Conservation (phyloP, 2,329 filamentous ascomycete species). For the Alternaria burnsii region DNA sequence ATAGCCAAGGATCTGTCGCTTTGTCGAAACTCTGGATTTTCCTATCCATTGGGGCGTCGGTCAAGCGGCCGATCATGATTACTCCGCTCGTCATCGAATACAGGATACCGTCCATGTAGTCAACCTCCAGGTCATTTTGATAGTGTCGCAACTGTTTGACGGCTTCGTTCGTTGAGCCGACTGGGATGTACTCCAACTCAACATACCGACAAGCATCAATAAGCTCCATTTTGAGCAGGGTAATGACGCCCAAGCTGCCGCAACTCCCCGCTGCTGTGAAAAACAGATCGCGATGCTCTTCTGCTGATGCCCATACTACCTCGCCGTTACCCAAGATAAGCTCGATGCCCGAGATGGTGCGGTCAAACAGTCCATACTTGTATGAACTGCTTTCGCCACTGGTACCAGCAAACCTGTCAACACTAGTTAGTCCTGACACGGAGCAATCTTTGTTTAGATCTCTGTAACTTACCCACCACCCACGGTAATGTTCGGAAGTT, state of each 20-base stretch:
- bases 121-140: conserved; percentile 54
- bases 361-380: conserved; percentile 71
- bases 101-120: conserved; percentile 76
- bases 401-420: conserved; percentile 66
- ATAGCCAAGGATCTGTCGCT: conserved; percentile 75
- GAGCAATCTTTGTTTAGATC: not conserved
- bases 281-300: conserved; percentile 63
- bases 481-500: conserved; percentile 74
- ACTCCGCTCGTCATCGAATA: conserved; percentile 65
- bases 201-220: conserved; percentile 65
- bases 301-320: conserved; percentile 58
- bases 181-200: conserved; percentile 68
- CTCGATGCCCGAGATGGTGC: conserved; percentile 68
- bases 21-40: conserved; percentile 61
- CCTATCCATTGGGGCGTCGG: conserved; percentile 55
- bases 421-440: conserved; percentile 4
- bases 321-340: conserved; percentile 69
- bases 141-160: conserved; percentile 60
- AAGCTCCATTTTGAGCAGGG: conserved; percentile 67
- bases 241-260: conserved; percentile 69
- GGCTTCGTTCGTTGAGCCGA: conserved; percentile 59
- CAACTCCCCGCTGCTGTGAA: conserved; percentile 66
- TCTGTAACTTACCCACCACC: conserved; percentile 61
- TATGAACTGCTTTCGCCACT: conserved; percentile 74
- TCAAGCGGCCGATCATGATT: conserved; percentile 68